phyloP scores from a whole-genome alignment of 1,139 yeast genomes.

The Pichia sp. region DNA sequence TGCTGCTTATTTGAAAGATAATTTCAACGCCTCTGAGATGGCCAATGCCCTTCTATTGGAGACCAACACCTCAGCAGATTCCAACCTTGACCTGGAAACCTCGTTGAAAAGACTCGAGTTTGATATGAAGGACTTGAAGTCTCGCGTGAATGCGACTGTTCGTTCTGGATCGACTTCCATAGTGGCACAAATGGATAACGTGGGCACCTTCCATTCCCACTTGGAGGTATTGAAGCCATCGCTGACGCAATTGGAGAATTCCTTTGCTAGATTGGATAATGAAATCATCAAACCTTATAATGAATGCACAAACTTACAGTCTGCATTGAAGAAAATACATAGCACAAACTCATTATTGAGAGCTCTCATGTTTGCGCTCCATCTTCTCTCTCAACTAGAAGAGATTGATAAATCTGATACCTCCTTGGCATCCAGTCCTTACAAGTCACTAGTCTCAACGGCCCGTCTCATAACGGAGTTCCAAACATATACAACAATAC shows the following conservation, averaged over 20 bases:
- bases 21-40: constrained; percentile 48
- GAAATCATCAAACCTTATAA: constrained; percentile 70
- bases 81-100: constrained; percentile 60
- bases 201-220: no score
- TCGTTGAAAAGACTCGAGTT: constrained; percentile 68
- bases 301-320: constrained; percentile 48
- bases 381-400: constrained; percentile 57
- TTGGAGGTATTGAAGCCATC: constrained; percentile 42
- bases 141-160: no score
- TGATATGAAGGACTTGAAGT: no score
- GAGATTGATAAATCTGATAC: constrained; percentile 27
- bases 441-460: constrained; percentile 27
- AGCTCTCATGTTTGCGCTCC: constrained; percentile 60
- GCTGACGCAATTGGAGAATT: constrained; percentile 48
- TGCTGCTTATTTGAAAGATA: no score
- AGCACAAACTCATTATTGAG: constrained; percentile 61
- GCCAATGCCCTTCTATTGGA: constrained; percentile 65
- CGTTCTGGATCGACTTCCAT: no score
- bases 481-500: constrained; percentile 30
- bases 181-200: no score
- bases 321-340: constrained; percentile 63
- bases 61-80: constrained; percentile 53
- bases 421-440: constrained; percentile 19
- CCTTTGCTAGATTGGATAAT: constrained; percentile 60
- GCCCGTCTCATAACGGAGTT: constrained; percentile 22